Base-by-base conservation (phyloP, 2,329 filamentous ascomycete species). In the Fusarium subtropicale region DNA sequence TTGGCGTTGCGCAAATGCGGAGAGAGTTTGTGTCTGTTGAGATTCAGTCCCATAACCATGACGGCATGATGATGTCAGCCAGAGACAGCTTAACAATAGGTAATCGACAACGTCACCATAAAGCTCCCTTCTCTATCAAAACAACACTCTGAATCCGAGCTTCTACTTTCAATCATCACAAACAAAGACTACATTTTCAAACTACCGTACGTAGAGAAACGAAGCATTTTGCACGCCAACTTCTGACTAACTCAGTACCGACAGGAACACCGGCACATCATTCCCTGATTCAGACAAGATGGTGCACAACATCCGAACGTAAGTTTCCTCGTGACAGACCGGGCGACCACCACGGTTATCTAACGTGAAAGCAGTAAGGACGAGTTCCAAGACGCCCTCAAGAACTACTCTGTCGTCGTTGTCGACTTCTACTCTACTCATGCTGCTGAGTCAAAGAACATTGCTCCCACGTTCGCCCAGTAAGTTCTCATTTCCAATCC, bases 41-140 rank as follows among this genome's bases (percentile, higher is more conserved):
- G 38, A 46, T 48, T 38, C 18, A 30, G 12, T 50, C 18, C 47
- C 16, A 18, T 13, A 30, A 42, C n/a, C 33, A 69, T 69, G 66
- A 69, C 66, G 61, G 47, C 48, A 69, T 67, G 28, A 69, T 69
- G 66, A 69, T 70, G 66, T 67, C 62, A 67, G 44, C 28, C 9
- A 15, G 13, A 30, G 31, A 51, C 44, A 41, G 15, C 24, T 22
- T n/a, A 38, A 46, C 18, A 30, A 38, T 45, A 44, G 47, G 46
- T 57, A 65, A 48, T 59, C 56, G 42, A 41, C 22, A 46, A 51
- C 62, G 52, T 58, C 66, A 63, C 56, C 56, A 61, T 42, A 15
- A 48, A 53, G 22, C n/a, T 47, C 9, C n/a, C n/a, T 47, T 7
- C n/a, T 36, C 36, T 26, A 39, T 47, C 47, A 53, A 34, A 62